Conservation (phyloP, 2,329 filamentous ascomycete genomes). For the Stemphylium lycopersici region DNA sequence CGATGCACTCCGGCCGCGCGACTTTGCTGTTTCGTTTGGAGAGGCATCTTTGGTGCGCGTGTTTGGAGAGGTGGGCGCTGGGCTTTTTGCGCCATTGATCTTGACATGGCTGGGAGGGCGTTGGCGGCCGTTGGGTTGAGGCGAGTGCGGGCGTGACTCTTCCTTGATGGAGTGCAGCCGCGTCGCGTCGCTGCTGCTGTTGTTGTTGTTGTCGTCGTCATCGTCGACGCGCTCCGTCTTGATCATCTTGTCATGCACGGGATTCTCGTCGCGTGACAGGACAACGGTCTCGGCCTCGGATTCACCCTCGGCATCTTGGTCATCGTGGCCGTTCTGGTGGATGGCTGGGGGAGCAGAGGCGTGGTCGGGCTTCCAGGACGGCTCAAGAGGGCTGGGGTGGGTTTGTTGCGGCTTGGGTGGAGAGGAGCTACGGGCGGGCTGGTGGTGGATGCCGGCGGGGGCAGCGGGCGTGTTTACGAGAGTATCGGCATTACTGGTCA, state of each 20-base stretch:
- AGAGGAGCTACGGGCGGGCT: conserved; percentile 18
- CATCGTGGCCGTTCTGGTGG: conserved; percentile 32
- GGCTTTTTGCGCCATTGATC: conserved; percentile 41
- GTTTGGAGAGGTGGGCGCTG: conserved; percentile 45
- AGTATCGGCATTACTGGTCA: conserved; percentile 49
- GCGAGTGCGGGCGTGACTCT: conserved; percentile 31
- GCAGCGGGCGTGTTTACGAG: conserved; percentile 39
- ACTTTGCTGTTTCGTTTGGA: conserved; percentile 33
- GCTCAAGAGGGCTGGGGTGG: not conserved
- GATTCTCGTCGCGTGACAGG: conserved; percentile 49
- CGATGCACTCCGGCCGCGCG: conserved; percentile 47
- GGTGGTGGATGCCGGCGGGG: conserved; percentile 18
- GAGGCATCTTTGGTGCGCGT: conserved; percentile 45
- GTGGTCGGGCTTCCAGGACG: not conserved
- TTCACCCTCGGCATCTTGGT: conserved; percentile 49
- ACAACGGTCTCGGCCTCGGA: conserved; percentile 60
- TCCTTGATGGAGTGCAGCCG: conserved; percentile 39
- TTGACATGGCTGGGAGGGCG: conserved; percentile 33
- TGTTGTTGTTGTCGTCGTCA: conserved; percentile 25
- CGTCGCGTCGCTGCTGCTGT: conserved; percentile 26
- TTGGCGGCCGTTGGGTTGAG: conserved; percentile 34
- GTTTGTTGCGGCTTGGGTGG: conserved; percentile 18
- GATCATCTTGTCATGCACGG: conserved; percentile 48
- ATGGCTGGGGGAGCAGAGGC: not conserved
- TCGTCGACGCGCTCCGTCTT: conserved; percentile 49